A percentile compares a stretch with the other conserved stretches of the same genome.
These are phyloP conservation scores for Epichloe glyceriae DNA, from an alignment of 2,329 filamentous ascomycete genomes.

Conservation along the genomic window DNA sequence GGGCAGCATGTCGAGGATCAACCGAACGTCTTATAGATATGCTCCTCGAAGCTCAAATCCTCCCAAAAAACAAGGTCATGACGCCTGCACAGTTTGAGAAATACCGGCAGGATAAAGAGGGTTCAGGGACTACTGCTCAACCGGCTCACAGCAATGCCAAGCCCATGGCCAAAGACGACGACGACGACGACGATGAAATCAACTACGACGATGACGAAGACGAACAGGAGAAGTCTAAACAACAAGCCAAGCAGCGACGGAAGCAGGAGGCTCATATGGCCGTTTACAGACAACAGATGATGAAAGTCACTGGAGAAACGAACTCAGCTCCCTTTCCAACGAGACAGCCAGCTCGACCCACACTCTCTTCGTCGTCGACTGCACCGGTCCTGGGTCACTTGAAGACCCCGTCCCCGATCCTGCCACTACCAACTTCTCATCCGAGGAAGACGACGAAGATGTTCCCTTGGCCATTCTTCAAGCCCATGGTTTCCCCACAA, in stretches of 20 bases:
- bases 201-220: slow-evolving; percentile 66
- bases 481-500: slow-evolving; percentile 78
- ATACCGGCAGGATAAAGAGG: slow-evolving; percentile 62
- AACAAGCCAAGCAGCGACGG: slow-evolving; percentile 61
- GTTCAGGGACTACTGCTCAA: slow-evolving; percentile 32
- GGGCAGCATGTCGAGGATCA: slow-evolving; percentile 26
- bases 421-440: slow-evolving; percentile 40
- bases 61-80: slow-evolving; percentile 63
- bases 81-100: slow-evolving; percentile 78
- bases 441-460: slow-evolving; percentile 84
- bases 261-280: slow-evolving; percentile 87
- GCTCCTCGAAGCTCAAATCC: slow-evolving; percentile 23
- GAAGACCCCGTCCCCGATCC: slow-evolving; percentile 23
- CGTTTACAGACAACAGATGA: slow-evolving; percentile 89
- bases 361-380: slow-evolving; percentile 45
- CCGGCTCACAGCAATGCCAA: slow-evolving; percentile 18
- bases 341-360: slow-evolving; percentile 34
- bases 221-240: slow-evolving; percentile 60
- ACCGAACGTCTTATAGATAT: slow-evolving; percentile 24
- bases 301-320: slow-evolving; percentile 79
- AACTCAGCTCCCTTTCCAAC: slow-evolving; percentile 13
- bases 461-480: slow-evolving; percentile 75
- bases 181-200: slow-evolving; percentile 50
- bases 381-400: slow-evolving; percentile 42
- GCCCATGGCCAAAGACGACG: slow-evolving; percentile 41